Percentiles rank a stretch among this genome's conserved stretches.
These are phyloP conservation scores for Musa acuminata DNA, from an alignment of 176 grass and related monocot genomes.

Conservation along the genomic window DNA sequence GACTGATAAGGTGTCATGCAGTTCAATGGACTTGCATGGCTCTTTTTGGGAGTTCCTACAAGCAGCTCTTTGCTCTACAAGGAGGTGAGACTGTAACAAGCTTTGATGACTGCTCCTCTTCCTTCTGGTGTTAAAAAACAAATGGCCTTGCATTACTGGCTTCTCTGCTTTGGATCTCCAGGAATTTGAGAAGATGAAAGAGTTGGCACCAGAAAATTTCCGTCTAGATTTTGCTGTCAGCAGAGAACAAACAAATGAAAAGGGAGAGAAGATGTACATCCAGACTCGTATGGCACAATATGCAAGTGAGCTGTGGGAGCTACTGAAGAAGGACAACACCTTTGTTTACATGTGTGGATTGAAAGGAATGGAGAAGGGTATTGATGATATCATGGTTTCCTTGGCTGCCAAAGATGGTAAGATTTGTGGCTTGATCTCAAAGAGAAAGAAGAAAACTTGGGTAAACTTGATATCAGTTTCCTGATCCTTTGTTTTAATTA, in stretches of 20 bases:
- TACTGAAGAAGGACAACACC: slow-evolving; percentile 98
- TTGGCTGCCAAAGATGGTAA: slow-evolving; percentile 74
- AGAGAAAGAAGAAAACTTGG: background rate
- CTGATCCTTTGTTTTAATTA: background rate
- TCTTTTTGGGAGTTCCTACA: slow-evolving; percentile 93
- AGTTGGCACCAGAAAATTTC: slow-evolving; percentile 64
- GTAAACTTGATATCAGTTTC: background rate
- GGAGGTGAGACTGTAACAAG: slow-evolving; percentile 35
- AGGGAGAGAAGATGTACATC: slow-evolving; percentile 95
- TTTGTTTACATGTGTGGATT: slow-evolving; percentile 88
- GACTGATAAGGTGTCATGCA: slow-evolving; percentile 18
- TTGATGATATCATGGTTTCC: slow-evolving; percentile 72
- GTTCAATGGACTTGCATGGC: slow-evolving; percentile 92
- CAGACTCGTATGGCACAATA: slow-evolving; percentile 89
- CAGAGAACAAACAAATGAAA: slow-evolving; percentile 75
- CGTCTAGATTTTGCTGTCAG: slow-evolving; percentile 77
- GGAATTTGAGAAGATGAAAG: slow-evolving; percentile 95
- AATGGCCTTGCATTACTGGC: background rate
- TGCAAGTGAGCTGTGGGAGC: slow-evolving; percentile 69
- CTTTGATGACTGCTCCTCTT: background rate
- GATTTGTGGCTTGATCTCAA: background rate
- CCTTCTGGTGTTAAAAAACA: background rate
- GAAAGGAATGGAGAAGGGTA: slow-evolving; percentile 99
- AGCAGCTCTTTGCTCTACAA: slow-evolving; percentile 74
- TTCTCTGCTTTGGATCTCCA: slow-evolving; percentile 8